phyloP scores from a whole-genome alignment of 169 alveolate genomes.

The Prorocentrum cordatum region DNA sequence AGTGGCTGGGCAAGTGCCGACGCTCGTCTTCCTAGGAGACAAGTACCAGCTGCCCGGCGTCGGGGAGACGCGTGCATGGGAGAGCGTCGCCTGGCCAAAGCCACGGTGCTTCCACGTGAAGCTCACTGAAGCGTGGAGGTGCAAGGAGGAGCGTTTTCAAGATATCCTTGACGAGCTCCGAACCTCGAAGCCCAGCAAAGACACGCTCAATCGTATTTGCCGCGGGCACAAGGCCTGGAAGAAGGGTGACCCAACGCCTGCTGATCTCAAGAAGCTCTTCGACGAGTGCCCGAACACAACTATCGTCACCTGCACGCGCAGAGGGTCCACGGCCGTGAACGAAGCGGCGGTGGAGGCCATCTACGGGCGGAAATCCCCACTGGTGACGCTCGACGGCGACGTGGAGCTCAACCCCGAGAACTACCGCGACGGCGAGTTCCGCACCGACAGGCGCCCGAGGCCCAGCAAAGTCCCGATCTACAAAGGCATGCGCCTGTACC shows the following conservation, averaged over 20 bases:
- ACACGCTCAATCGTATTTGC: neutral
- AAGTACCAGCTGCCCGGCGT: neutral
- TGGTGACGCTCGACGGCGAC: neutral
- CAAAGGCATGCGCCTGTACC: no score
- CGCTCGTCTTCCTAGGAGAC: neutral
- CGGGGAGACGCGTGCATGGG: constrained; percentile 11
- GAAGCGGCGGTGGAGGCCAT: neutral
- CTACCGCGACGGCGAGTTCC: neutral
- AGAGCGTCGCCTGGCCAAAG: neutral
- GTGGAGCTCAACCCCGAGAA: constrained; percentile 24
- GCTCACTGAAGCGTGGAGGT: neutral
- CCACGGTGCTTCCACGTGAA: neutral
- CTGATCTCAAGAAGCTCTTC: neutral
- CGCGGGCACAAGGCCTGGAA: neutral
- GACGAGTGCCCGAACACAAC: constrained; percentile 11
- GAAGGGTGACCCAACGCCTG: neutral
- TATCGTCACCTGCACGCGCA: neutral
- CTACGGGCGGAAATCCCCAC: neutral
- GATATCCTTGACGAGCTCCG: constrained; percentile 9
- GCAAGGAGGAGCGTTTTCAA: constrained; percentile 9
- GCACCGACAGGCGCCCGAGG: no score
- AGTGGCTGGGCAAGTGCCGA: neutral
- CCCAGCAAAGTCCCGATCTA: no score
- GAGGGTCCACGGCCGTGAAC: neutral
- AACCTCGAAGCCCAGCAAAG: neutral